Percentiles rank a stretch among this genome's conserved stretches.
Conservation (phyloP, 2,329 filamentous ascomycete genomes). For the Fusarium sarcochroum region DNA sequence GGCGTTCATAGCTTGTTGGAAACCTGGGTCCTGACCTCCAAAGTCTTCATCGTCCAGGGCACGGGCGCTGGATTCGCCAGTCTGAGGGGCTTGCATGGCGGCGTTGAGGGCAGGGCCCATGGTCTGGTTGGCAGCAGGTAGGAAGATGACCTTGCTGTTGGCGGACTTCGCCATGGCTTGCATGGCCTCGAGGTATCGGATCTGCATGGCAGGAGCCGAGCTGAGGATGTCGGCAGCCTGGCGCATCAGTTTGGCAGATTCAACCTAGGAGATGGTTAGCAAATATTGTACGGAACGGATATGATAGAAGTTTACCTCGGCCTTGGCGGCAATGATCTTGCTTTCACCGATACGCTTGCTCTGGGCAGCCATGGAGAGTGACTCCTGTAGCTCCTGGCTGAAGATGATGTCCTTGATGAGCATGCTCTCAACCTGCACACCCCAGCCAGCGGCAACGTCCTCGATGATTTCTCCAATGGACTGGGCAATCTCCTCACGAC, state of each 20-base stretch:
- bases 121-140: slow-evolving; percentile 74
- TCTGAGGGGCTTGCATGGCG: slow-evolving; percentile 56
- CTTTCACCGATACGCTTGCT: slow-evolving; percentile 98
- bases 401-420: slow-evolving; percentile 99
- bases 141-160: slow-evolving; percentile 89
- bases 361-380: slow-evolving; percentile 97
- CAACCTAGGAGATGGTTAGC: slow-evolving; percentile 67
- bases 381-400: slow-evolving; percentile 94
- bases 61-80: slow-evolving; percentile 68
- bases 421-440: slow-evolving; percentile 97
- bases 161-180: slow-evolving; percentile 97
- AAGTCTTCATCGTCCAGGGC: slow-evolving; percentile 62
- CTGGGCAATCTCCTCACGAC: slow-evolving; percentile 95
- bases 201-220: slow-evolving; percentile 96
- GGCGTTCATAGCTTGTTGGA: slow-evolving; percentile 86
- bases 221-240: slow-evolving; percentile 94
- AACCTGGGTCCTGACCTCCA: slow-evolving; percentile 69
- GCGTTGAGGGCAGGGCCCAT: slow-evolving; percentile 62
- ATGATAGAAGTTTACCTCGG: slow-evolving; percentile 69
- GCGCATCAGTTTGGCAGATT: slow-evolving; percentile 93
- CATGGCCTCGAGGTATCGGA: slow-evolving; percentile 98
- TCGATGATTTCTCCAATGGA: slow-evolving; percentile 98
- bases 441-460: slow-evolving; percentile 93
- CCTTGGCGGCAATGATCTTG: slow-evolving; percentile 97
- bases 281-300: neutral